These are phyloP conservation scores for Neopestalotiopsis clavispora DNA, from an alignment of 2,329 filamentous ascomycete species.

Conservation along the genomic window DNA sequence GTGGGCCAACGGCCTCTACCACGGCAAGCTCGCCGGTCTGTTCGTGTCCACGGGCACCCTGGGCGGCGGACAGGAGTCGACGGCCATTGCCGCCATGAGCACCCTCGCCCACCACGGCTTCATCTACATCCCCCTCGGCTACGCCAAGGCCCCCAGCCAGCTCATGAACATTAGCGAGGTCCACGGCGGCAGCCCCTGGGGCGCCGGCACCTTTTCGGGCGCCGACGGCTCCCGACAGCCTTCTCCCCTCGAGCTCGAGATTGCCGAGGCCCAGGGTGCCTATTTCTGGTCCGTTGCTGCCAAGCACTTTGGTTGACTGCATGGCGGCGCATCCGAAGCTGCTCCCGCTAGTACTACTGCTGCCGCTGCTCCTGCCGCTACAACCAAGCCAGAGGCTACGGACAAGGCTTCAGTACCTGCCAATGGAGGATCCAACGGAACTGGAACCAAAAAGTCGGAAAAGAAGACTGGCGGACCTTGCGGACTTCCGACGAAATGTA, in stretches of 20 bases:
- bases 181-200: slow-evolving; percentile 89
- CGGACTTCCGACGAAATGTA: slow-evolving; percentile 77
- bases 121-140: slow-evolving; percentile 94
- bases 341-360: slow-evolving; percentile 30
- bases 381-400: neutral
- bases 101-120: slow-evolving; percentile 93
- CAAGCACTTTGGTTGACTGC: slow-evolving; percentile 80
- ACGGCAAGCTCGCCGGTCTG: slow-evolving; percentile 87
- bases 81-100: slow-evolving; percentile 78
- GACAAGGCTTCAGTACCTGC: slow-evolving; percentile 9
- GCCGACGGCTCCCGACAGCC: slow-evolving; percentile 87
- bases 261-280: slow-evolving; percentile 85
- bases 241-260: slow-evolving; percentile 71
- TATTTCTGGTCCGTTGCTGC: slow-evolving; percentile 78
- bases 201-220: slow-evolving; percentile 85
- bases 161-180: slow-evolving; percentile 77
- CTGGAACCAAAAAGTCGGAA: slow-evolving; percentile 40
- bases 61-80: slow-evolving; percentile 94
- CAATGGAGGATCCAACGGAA: slow-evolving; percentile 21
- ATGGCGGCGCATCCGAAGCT: slow-evolving; percentile 55
- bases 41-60: slow-evolving; percentile 86
- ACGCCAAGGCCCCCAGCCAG: slow-evolving; percentile 76
- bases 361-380: slow-evolving; percentile 27
- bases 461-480: slow-evolving; percentile 72
- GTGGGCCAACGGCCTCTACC: slow-evolving; percentile 78